Conservation (phyloP, 2,329 filamentous ascomycete species). For the Epichloe festucae region DNA sequence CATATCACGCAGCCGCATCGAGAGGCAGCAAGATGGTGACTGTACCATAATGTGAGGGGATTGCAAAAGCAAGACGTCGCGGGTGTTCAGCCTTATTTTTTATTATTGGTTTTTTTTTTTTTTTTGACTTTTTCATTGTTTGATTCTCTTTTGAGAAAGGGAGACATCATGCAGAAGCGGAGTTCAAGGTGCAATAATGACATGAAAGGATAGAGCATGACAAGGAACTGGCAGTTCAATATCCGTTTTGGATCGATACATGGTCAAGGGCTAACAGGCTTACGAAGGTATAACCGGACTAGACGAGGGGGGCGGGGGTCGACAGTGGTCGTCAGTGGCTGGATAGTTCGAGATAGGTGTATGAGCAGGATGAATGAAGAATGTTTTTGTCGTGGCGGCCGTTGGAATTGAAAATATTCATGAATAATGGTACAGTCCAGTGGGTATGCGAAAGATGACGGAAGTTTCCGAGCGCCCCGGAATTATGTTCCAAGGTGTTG, state of each 20-base stretch:
- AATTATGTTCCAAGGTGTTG: no score
- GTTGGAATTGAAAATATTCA: neutral
- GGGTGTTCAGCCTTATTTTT: no score
- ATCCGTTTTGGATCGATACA: neutral
- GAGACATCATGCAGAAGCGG: neutral
- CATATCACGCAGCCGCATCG: conserved; percentile 68
- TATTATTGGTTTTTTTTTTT: neutral
- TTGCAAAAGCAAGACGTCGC: neutral
- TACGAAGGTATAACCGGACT: neutral
- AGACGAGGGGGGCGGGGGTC: neutral
- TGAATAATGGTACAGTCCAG: no score
- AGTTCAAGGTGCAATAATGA: neutral
- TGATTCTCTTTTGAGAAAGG: neutral
- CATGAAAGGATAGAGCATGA: neutral
- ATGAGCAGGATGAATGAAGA: neutral
- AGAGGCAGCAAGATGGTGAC: conserved; percentile 78
- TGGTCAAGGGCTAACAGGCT: neutral
- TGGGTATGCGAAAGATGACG: no score
- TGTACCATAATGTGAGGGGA: conserved; percentile 64
- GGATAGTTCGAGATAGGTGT: neutral
- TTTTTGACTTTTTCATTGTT: neutral
- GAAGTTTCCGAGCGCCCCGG: no score
- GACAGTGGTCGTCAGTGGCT: neutral
- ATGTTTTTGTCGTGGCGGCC: neutral
- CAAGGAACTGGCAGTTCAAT: neutral